phyloP scores from a whole-genome alignment of 23 red algal species.

The Gracilaria gracilis region DNA sequence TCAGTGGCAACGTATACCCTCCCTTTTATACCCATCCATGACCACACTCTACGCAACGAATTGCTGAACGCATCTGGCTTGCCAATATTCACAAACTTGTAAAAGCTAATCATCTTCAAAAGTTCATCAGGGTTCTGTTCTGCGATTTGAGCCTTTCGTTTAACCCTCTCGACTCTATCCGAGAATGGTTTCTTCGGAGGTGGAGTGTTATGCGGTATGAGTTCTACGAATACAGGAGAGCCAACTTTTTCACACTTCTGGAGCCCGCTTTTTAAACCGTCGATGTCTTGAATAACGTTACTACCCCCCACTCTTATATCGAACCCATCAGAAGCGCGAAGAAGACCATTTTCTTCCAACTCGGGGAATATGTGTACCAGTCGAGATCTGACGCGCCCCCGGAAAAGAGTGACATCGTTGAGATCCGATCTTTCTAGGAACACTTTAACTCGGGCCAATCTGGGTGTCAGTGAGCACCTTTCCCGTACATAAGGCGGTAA shows the following conservation, averaged over 20 bases:
- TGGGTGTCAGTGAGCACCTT: slow-evolving; percentile 53
- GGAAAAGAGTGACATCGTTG: slow-evolving; percentile 28
- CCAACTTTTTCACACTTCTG: slow-evolving; percentile 54
- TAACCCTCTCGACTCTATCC: slow-evolving; percentile 28
- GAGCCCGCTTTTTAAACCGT: slow-evolving; percentile 17
- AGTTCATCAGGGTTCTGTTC: slow-evolving; percentile 19
- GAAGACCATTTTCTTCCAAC: slow-evolving; percentile 43
- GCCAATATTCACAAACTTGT: slow-evolving; percentile 62
- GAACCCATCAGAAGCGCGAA: slow-evolving; percentile 64
- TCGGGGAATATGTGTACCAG: slow-evolving; percentile 67
- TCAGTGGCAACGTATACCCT: slow-evolving; percentile 87
- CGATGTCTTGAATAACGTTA: background rate
- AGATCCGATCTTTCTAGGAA: slow-evolving; percentile 56
- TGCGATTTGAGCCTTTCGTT: slow-evolving; percentile 24
- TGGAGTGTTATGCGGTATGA: slow-evolving; percentile 68
- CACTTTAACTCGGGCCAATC: slow-evolving; percentile 60
- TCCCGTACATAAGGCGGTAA: slow-evolving; percentile 45
- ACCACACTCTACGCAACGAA: slow-evolving; percentile 55
- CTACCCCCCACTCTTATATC: slow-evolving; percentile 56
- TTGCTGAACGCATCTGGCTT: slow-evolving; percentile 29
- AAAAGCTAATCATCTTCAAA: slow-evolving; percentile 66
- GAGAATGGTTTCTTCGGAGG: slow-evolving; percentile 43
- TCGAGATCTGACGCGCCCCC: slow-evolving; percentile 35
- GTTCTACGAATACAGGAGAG: slow-evolving; percentile 49
- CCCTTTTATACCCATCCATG: slow-evolving; percentile 66